phyloP scores from a whole-genome alignment of 495 filamentous ascomycete genomes.

The Cryomyces antarcticus region DNA sequence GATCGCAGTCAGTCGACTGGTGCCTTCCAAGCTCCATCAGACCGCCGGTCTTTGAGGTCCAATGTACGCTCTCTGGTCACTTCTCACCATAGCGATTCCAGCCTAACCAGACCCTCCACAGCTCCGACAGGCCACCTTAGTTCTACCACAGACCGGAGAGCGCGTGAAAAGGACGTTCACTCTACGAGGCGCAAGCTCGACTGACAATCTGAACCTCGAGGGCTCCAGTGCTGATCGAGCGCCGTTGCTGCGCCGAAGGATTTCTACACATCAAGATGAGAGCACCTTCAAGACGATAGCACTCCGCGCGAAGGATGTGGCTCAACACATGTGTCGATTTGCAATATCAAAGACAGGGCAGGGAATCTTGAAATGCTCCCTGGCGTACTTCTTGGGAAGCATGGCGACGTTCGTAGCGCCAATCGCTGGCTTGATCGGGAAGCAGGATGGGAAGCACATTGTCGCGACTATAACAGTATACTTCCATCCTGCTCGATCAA shows the following conservation, averaged over 20 bases:
- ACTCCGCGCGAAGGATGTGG: neutral
- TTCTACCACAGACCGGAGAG: constrained; percentile 39
- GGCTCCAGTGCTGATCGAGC: constrained; percentile 4
- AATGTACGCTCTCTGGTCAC: neutral
- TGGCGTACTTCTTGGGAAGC: constrained; percentile 80
- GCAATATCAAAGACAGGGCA: constrained; percentile 38
- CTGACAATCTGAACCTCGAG: neutral
- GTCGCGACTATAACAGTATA: constrained; percentile 86
- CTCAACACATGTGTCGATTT: constrained; percentile 16
- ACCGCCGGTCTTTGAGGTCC: neutral
- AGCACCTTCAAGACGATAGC: neutral
- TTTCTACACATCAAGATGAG: constrained; percentile 2
- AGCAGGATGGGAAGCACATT: constrained; percentile 89
- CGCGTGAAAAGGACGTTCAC: constrained; percentile 36
- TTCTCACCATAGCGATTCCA: neutral
- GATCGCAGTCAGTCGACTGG: neutral
- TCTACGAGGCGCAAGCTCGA: constrained; percentile 21
- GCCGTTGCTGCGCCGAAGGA: constrained; percentile 11
- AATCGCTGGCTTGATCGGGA: constrained; percentile 52
- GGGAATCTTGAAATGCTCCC: constrained; percentile 74
- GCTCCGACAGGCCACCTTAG: constrained; percentile 39
- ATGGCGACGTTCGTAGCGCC: constrained; percentile 67
- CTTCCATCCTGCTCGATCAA: constrained; percentile 83
- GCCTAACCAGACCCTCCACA: constrained; percentile 6
- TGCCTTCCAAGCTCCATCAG: neutral